Base-by-base conservation (phyloP, 2,329 filamentous ascomycete species). In the Pseudogymnoascus sp. region DNA sequence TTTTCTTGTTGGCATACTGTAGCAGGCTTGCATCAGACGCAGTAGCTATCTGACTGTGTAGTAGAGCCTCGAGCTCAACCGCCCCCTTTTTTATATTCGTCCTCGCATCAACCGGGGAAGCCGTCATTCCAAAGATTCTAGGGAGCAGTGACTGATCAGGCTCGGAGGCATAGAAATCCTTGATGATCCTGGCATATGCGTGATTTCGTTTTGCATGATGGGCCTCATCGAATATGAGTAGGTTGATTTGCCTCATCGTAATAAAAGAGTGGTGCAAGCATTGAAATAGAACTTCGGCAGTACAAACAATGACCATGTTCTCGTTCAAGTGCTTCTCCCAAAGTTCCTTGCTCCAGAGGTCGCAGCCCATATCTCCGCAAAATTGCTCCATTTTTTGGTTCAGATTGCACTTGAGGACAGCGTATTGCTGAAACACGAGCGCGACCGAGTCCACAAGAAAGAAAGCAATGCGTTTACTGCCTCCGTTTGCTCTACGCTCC, bases 151-250 rank as follows among this genome's bases (percentile, higher is more conserved):
- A 69, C 0, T 73, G 66, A 0, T 79, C 76, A 1, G 73, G 68
- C 31, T 80, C 77, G 2, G 80, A 75, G 1, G 85, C 70, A 71
- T 97, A 97, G 68, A 90, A 92, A 64, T 96, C 89, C 69, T 90
- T 92, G 76, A 99, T 90, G 64, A 99, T 95, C 29, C 85, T 83
- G 19, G 93, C 91, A 72, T 96, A 99, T 0, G 91, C 83, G 70
- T 99, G 95, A 61, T 92, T 89, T 73, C 93, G 96, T 76, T 99
- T 99, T 0, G 93, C 87, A 71, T 97, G 95, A 70, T 99, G 95
- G 5, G 93, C 95, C 75, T 99, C 95, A 70, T 99, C 95, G 68
- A 99, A 96, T 65, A 97, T 87, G 38, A 99, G 79, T 1, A 99
- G 82, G 70, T 93, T 97, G 74, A 97, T 91, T 68, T 89, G 85